Base-by-base conservation (phyloP, 164 flowering plant genomes). In the Stephania yunnanensis region DNA sequence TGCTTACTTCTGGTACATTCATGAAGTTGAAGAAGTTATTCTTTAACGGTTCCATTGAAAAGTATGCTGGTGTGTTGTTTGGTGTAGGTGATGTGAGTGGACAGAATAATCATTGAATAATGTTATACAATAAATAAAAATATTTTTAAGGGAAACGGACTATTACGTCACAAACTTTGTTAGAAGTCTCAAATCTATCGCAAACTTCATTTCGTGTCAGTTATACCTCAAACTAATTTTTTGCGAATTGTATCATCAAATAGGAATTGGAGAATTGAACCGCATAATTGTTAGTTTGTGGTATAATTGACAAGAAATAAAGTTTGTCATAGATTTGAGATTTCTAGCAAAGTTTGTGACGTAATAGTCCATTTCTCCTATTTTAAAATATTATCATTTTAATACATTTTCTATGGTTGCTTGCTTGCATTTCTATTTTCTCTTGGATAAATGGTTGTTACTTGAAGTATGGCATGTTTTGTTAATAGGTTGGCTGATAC, bases 1-100 rank as follows among this genome's bases (percentile, higher is more conserved):
- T 89, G 86, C 85, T 89, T 20, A 89, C 92, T 4, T 81, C 83
- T 42, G 84, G 80, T 71, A 81, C 89, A 25, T 89, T 89, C 80
- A 89, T 82, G 86, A 89, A 86, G 77, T 74, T 89, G 86, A 85
- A 81, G 74, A 86, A 87, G 44, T 76, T 70, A 30, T 85, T 82
- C 85, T 87, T 86, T 77, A 75, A 53, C 74, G 90, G 89, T 53
- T 82, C 83, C 1, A 72, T 84, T 3, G 90, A 87, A 81, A 89
- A 81, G 73, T 84, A 87, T 80, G 86, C 87, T 29, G 92, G 92
- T 76, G 86, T 87, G 42, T 76, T 86, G 84, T 86, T 80, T 75
- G 88, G 88, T 74, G 76, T 84, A 66, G 85, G 85, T 67, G 85
- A 84, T 78, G 87, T 83, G 73, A 84, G 78, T 82, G 89, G 79